Evolutionary conservation across 2,329 filamentous ascomycete genomes (phyloP), one percentile per base, ranked within the genome.

Genomic region (Alternaria postmessia): DNA sequence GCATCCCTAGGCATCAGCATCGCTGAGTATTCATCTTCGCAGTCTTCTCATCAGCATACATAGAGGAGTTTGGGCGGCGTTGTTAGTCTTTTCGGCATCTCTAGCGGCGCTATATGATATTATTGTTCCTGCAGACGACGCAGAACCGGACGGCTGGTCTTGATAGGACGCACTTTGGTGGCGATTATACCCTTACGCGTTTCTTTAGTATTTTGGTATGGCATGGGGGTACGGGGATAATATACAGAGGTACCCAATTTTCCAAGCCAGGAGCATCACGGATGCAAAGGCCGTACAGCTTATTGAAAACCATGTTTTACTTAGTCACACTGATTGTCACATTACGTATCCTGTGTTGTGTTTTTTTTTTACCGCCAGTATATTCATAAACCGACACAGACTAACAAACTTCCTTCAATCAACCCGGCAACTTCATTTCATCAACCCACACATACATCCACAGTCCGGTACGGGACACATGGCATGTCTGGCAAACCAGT

Each of bases 401-500:
- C 20, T 20, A 28, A 32, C 5, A 22, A 14, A 16, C 44, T 16
- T 9, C n/a, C 12, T 20, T 16, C 38, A 20, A 20, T 5, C 38
- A 20, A 22, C 39, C 11, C 39, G 4, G 5, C 39, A 24, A 24
- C n/a, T 16, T 53, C 54, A 79, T 62, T 74, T 76, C 70, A 79
- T 62, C 53, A 81, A 58, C 55, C 79, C 82, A 76, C 85, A 87
- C 67, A 82, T 76, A 69, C 85, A 87, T 62, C 79, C 75, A 70
- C 85, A 87, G 65, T 84, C 83, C 54, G 84, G 82, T 61, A 86
- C 84, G 2, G 85, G 83, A 78, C 85, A 87, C 65, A 82, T 81
- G 38, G 77, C 76, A 75, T 86, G 83, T 66, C 80, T 81, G 22
- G 73, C 75, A 74, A 89, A 90, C 88, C 88, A 90, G 62, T 84